A percentile compares a stretch with the other conserved stretches of the same genome.
These are phyloP conservation scores for Serendipita indica DNA, from an alignment of 768 basidiomycete species.

Conservation along the genomic window DNA sequence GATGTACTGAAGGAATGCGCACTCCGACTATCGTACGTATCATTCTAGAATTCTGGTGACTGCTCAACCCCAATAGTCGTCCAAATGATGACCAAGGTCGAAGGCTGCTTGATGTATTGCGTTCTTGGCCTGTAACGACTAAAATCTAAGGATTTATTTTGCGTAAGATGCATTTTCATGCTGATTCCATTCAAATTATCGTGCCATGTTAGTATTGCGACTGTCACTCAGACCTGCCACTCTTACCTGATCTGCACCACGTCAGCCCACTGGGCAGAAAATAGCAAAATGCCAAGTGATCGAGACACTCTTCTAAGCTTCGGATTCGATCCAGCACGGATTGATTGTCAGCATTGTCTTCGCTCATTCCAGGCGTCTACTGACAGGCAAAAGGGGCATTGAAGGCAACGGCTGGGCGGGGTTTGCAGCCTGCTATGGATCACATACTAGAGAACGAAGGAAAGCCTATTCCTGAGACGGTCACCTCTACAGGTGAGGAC, in stretches of 20 bases:
- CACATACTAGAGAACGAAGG: slow-evolving; percentile 70
- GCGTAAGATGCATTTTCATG: no score
- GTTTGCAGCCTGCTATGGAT: slow-evolving; percentile 85
- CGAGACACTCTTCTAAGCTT: slow-evolving; percentile 56
- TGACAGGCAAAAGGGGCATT: slow-evolving; percentile 53
- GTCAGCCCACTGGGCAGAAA: no score
- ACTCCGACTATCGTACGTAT: neutral
- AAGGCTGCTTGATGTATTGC: no score
- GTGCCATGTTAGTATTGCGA: no score
- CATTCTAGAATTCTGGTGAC: no score
- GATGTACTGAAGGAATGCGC: neutral
- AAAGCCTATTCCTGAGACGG: slow-evolving; percentile 50
- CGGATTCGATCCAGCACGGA: slow-evolving; percentile 74
- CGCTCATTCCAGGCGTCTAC: slow-evolving; percentile 10
- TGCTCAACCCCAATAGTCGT: no score
- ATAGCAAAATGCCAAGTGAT: slow-evolving; percentile 11
- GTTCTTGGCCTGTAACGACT: no score
- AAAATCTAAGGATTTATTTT: no score
- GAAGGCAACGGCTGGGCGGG: slow-evolving; percentile 66
- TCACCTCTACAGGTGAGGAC: neutral
- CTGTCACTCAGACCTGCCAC: no score
- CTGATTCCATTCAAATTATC: no score
- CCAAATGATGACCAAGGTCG: no score
- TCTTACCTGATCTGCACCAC: no score
- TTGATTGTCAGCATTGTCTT: slow-evolving; percentile 77